Evolutionary conservation across 192 early-diverging fungal genomes (phyloP).

Genomic region (Chytriomyces sp.): DNA sequence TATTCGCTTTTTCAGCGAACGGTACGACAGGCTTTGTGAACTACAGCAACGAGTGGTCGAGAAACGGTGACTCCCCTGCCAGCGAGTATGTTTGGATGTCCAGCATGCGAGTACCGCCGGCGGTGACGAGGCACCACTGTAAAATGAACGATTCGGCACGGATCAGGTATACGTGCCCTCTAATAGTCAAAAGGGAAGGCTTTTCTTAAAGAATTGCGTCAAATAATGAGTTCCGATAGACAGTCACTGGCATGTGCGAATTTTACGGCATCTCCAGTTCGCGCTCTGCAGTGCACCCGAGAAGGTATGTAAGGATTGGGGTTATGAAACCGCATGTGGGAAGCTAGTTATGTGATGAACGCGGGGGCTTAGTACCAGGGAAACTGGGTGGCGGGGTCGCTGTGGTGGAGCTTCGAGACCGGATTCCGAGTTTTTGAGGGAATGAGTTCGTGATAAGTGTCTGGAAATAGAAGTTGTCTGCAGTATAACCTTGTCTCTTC

Average conservation of each 20-base stretch:
- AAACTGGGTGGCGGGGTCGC: background rate
- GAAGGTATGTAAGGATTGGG: slow-evolving; percentile 74
- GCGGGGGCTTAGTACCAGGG: background rate
- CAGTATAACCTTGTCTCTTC: no score
- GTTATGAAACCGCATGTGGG: slow-evolving; percentile 89
- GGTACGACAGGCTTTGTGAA: slow-evolving; percentile 15
- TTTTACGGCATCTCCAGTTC: slow-evolving; percentile 87
- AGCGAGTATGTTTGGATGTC: background rate
- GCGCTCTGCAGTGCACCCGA: slow-evolving; percentile 79
- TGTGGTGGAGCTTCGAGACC: slow-evolving; percentile 9
- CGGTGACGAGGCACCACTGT: slow-evolving; percentile 31
- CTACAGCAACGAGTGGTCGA: slow-evolving; percentile 1
- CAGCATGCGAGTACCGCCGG: slow-evolving; percentile 10
- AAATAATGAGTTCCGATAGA: slow-evolving; percentile 55
- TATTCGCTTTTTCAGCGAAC: slow-evolving; percentile 26
- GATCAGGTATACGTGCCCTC: slow-evolving; percentile 16
- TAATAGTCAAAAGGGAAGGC: slow-evolving; percentile 36
- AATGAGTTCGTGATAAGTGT: no score
- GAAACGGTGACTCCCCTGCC: background rate
- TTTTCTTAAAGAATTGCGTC: slow-evolving; percentile 43
- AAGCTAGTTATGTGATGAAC: slow-evolving; percentile 53
- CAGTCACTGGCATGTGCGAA: slow-evolving; percentile 82
- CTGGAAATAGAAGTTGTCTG: no score
- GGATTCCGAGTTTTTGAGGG: slow-evolving; percentile 18
- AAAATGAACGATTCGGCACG: slow-evolving; percentile 43